Conservation (phyloP, 495 filamentous ascomycete genomes). For the Tirmania nivea region DNA sequence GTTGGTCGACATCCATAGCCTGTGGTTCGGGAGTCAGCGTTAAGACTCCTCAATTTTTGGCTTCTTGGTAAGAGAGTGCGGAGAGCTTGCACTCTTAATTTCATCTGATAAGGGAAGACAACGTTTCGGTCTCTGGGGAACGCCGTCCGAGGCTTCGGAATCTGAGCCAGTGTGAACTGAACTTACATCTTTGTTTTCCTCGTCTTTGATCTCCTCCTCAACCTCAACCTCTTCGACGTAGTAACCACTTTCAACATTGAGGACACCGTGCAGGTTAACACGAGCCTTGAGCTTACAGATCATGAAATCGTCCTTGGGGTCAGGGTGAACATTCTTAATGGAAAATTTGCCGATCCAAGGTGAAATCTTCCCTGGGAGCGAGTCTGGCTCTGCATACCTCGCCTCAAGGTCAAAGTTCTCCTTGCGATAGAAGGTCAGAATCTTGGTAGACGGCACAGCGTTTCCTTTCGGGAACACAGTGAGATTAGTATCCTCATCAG, state of each 20-base stretch:
- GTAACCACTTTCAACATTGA: slow-evolving; percentile 94
- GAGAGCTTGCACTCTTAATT: background rate
- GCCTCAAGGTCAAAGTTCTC: slow-evolving; percentile 94
- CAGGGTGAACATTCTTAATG: slow-evolving; percentile 70
- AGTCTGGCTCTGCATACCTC: slow-evolving; percentile 67
- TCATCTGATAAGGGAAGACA: background rate
- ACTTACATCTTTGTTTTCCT: slow-evolving; percentile 31
- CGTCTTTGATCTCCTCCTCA: slow-evolving; percentile 70
- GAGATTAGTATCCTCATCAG: slow-evolving; percentile 92
- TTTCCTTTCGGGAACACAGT: slow-evolving; percentile 97
- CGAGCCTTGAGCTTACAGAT: slow-evolving; percentile 99
- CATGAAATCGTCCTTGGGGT: slow-evolving; percentile 82
- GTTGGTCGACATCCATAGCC: slow-evolving; percentile 75
- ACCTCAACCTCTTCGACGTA: slow-evolving; percentile 96
- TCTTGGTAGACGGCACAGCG: slow-evolving; percentile 96
- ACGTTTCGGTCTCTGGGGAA: background rate
- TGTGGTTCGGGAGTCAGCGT: slow-evolving; percentile 19
- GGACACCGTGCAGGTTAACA: slow-evolving; percentile 85
- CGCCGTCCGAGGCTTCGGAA: background rate
- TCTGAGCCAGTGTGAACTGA: background rate
- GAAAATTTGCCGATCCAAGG: slow-evolving; percentile 95
- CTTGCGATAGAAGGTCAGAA: slow-evolving; percentile 98
- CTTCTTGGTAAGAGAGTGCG: background rate
- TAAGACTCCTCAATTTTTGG: background rate
- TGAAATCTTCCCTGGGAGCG: slow-evolving; percentile 73